These are phyloP conservation scores for Rhododendron ferrugineum DNA, from an alignment of 148 eudicot species.

Conservation along the genomic window DNA sequence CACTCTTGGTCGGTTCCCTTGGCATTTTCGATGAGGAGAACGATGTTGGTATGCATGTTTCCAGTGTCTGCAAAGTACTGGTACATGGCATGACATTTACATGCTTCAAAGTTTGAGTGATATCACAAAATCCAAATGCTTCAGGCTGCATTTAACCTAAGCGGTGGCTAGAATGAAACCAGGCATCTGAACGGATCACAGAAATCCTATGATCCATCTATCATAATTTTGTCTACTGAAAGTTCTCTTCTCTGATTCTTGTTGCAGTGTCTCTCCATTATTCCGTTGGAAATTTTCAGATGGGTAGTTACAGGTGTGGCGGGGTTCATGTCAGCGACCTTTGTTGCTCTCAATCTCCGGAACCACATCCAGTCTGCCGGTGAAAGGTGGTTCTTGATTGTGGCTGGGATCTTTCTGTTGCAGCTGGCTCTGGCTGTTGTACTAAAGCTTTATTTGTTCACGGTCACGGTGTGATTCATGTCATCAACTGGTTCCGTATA, in stretches of 20 bases:
- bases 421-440: slow-evolving; percentile 81
- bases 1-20: too few species aligned
- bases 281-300: slow-evolving; percentile 69
- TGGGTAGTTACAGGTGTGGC: slow-evolving; percentile 95
- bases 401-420: slow-evolving; percentile 81
- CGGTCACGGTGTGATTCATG: slow-evolving; percentile 40
- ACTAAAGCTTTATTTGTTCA: slow-evolving; percentile 76
- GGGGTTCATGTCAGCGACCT: slow-evolving; percentile 86
- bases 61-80: not conserved
- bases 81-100: not conserved
- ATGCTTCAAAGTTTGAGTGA: not conserved
- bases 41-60: not conserved
- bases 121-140: not conserved
- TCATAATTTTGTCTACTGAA: not conserved
- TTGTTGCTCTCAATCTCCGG: slow-evolving; percentile 92
- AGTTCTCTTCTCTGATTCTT: slow-evolving; percentile 1
- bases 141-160: not conserved
- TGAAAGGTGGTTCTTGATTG: slow-evolving; percentile 94
- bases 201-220: not conserved
- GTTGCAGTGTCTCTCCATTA: slow-evolving; percentile 79
- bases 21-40: not conserved
- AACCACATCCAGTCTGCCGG: slow-evolving; percentile 81
- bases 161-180: not conserved
- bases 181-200: too few species aligned
- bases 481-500: not conserved